Evolutionary conservation across 257 asterid genomes (phyloP).

Genomic region (Jacaranda mimosifolia): DNA sequence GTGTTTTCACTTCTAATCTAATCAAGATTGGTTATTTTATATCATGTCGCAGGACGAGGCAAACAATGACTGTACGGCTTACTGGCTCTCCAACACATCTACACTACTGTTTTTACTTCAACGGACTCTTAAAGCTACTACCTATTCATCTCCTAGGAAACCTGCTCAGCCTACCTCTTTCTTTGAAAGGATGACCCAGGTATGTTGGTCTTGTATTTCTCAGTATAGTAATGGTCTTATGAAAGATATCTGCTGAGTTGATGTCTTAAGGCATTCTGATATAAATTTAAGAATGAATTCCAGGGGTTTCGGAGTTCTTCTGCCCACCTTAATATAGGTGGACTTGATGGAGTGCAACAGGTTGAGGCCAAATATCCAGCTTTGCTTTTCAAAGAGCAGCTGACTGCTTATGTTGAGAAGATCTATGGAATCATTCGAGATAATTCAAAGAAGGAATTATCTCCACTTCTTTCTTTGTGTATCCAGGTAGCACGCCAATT

Average conservation of each 20-base stretch:
- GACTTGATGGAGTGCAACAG: constrained; percentile 73
- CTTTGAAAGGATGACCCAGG: constrained; percentile 85
- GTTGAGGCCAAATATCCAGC: constrained; percentile 93
- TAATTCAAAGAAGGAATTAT: constrained; percentile 70
- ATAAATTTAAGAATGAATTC: constrained; percentile 32
- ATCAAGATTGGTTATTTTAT: constrained; percentile 21
- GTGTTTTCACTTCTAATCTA: neutral
- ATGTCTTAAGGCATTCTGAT: constrained; percentile 18
- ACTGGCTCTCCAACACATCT: constrained; percentile 91
- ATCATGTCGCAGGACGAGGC: constrained; percentile 69
- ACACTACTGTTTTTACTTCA: constrained; percentile 77
- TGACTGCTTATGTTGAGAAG: constrained; percentile 87
- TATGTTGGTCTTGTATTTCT: constrained; percentile 38
- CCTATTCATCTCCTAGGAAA: constrained; percentile 39
- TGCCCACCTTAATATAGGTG: constrained; percentile 63
- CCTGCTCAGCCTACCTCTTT: constrained; percentile 80
- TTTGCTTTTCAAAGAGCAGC: constrained; percentile 86
- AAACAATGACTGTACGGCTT: constrained; percentile 64
- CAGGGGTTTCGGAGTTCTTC: constrained; percentile 82
- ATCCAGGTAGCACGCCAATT: constrained; percentile 57
- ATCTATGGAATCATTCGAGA: constrained; percentile 88
- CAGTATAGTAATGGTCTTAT: constrained; percentile 3
- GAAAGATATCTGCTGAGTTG: constrained; percentile 8
- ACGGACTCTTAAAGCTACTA: constrained; percentile 58
- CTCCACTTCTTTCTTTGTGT: constrained; percentile 63